Evolutionary conservation across 768 basidiomycete species (phyloP).

Genomic region (Tremella yokohamensis): DNA sequence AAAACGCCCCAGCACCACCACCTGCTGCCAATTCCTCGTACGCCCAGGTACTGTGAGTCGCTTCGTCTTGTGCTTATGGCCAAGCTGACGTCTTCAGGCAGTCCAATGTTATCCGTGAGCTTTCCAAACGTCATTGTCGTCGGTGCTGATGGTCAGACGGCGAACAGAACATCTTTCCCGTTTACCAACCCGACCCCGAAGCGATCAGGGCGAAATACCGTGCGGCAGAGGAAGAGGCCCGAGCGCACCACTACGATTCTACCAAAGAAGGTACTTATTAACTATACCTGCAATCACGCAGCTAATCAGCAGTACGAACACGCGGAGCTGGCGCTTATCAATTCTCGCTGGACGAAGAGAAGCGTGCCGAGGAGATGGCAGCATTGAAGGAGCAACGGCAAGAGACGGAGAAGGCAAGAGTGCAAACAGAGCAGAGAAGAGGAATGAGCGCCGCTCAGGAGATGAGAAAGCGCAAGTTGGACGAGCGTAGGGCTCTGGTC

Average conservation of each 20-base stretch:
- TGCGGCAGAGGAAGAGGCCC: constrained; percentile 64
- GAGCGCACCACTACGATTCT: constrained; percentile 82
- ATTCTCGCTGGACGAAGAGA: constrained; percentile 81
- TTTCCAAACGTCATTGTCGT: neutral
- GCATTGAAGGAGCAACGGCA: constrained; percentile 65
- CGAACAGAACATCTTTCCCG: constrained; percentile 75
- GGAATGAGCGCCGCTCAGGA: constrained; percentile 34
- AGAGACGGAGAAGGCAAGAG: constrained; percentile 66
- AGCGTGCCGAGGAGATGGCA: constrained; percentile 74
- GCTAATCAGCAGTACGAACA: constrained; percentile 58
- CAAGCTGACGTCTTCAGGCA: constrained; percentile 22
- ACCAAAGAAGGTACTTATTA: constrained; percentile 57
- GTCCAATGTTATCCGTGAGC: constrained; percentile 47
- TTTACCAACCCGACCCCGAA: constrained; percentile 79
- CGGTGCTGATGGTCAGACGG: constrained; percentile 56
- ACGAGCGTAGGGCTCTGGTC: constrained; percentile 43
- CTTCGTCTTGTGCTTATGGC: neutral
- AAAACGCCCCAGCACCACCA: neutral
- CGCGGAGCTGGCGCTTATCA: constrained; percentile 90
- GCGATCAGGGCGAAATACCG: constrained; percentile 52
- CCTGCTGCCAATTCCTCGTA: constrained; percentile 30
- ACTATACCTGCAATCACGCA: neutral
- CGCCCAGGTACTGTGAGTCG: constrained; percentile 48
- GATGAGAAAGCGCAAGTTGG: constrained; percentile 37
- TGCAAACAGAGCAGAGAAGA: constrained; percentile 59